Evolutionary conservation across 495 filamentous ascomycete species (phyloP), one percentile per base, ranked within the genome.

Genomic region (Penicillium samsonianum): DNA sequence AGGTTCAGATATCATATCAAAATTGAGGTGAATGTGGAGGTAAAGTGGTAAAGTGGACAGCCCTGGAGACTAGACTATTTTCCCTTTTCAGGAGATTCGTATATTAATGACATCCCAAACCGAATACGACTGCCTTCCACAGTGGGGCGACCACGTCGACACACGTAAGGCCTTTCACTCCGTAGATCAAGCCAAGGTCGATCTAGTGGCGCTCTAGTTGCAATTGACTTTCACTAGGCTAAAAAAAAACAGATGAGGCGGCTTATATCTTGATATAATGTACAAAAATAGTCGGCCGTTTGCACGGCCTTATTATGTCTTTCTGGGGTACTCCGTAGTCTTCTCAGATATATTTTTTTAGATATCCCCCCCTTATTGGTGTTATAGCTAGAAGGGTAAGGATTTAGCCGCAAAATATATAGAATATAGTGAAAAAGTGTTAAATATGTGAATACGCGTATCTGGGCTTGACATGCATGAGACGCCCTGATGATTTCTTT

Each of bases 91-190:
- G 50, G 50, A 41, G 49, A 17, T 9, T 14, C 22, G 19, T 35
- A 23, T 35, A 51, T 20, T 42, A 42, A 30, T 42, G n/a, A 41
- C 28, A 40, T 52, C 41, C 10, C 2, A 38, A 12, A 42, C 22
- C 19, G 33, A 52, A 52, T 41, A 40, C 37, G 37, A 42, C 50
- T 52, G 37, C 49, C 49, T 51, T 40, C 9, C 23, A 26, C 8
- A 40, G 33, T 52, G 50, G 49, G 50, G 35, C 50, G 35, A 42
- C 30, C 28, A 30, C 25, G 25, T 26, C 25, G 25, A 26, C 49
- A n/a, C 49, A 16, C 50, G 50, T 52, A 52, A 52, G 37, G 50
- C 50, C 16, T 10, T 28, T 41, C 4, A n/a, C n/a, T n/a, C n/a
- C n/a, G n/a, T 19, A 28, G 16, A 41, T 26, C 37, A 52, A 48